These are phyloP conservation scores for Moniliella sp. DNA, from an alignment of 1,284 basidiomycete genomes.

Conservation along the genomic window DNA sequence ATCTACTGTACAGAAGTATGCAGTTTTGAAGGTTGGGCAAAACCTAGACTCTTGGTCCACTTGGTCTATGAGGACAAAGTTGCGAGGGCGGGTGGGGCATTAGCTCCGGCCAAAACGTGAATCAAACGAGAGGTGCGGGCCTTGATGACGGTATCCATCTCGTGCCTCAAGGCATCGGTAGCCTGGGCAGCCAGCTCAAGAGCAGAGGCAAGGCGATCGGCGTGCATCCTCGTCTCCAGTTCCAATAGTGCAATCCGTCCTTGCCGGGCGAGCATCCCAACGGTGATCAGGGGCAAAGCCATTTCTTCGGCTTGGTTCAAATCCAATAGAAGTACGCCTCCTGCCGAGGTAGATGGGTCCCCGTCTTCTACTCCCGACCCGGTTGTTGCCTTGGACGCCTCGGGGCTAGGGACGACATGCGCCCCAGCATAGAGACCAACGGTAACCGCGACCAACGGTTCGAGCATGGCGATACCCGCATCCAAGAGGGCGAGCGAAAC, in stretches of 20 bases:
- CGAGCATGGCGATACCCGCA: slow-evolving; percentile 69
- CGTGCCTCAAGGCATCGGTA: slow-evolving; percentile 50
- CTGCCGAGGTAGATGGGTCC: no score
- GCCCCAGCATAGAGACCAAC: slow-evolving; percentile 12
- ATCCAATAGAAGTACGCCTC: slow-evolving; percentile 45
- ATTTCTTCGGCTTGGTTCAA: slow-evolving; percentile 69
- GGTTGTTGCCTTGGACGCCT: not conserved
- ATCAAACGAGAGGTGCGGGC: slow-evolving; percentile 40
- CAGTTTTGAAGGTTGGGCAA: no score
- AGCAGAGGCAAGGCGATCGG: slow-evolving; percentile 75
- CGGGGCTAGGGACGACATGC: no score
- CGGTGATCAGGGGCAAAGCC: slow-evolving; percentile 64
- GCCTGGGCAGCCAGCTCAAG: slow-evolving; percentile 58
- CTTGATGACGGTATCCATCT: slow-evolving; percentile 59
- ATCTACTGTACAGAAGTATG: no score
- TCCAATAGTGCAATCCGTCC: slow-evolving; percentile 64
- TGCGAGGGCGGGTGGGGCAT: no score
- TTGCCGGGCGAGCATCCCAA: slow-evolving; percentile 63
- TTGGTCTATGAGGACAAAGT: no score
- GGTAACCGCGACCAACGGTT: slow-evolving; percentile 68
- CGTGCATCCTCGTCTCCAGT: slow-evolving; percentile 80
- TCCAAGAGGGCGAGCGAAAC: slow-evolving; percentile 72
- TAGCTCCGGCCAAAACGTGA: no score
- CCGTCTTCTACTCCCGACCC: not conserved
- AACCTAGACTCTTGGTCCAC: no score